Evolutionary conservation across 2,329 filamentous ascomycete species (phyloP).

Genomic region (Leptographium lundbergii): DNA sequence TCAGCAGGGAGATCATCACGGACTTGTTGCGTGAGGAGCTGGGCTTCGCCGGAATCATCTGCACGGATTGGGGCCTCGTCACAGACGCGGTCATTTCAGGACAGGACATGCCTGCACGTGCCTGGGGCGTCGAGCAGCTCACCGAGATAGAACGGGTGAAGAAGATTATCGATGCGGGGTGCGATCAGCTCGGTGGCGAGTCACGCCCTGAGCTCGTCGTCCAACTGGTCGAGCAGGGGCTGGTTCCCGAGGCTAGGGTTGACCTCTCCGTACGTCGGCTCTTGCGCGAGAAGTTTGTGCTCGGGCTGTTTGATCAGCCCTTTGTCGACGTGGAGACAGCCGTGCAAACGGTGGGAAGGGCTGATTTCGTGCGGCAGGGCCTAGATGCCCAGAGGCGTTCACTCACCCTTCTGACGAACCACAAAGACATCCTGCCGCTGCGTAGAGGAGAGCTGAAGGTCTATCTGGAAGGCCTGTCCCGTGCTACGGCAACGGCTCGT

Average conservation of each 20-base stretch:
- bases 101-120: constrained; percentile 32
- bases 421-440: background rate
- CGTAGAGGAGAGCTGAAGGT: background rate
- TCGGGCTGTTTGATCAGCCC: constrained; percentile 36
- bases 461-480: background rate
- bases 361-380: constrained; percentile 22
- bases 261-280: constrained; percentile 32
- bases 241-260: constrained; percentile 29
- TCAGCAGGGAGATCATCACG: constrained; percentile 38
- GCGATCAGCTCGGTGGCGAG: constrained; percentile 41
- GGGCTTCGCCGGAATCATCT: constrained; percentile 37
- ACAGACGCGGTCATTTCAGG: constrained; percentile 29
- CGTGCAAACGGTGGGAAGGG: constrained; percentile 27
- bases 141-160: constrained; percentile 27
- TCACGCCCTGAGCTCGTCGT: constrained; percentile 33
- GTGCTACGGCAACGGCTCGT: background rate
- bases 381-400: background rate
- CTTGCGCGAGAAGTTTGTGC: constrained; percentile 35
- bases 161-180: constrained; percentile 34
- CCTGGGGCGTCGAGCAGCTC: constrained; percentile 36
- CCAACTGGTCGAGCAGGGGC: constrained; percentile 28
- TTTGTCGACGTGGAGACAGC: constrained; percentile 33
- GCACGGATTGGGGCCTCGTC: constrained; percentile 39
- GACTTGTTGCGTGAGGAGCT: constrained; percentile 32
- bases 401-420: background rate